phyloP scores from a whole-genome alignment of 495 filamentous ascomycete genomes.

The Penicillium waksmanii region DNA sequence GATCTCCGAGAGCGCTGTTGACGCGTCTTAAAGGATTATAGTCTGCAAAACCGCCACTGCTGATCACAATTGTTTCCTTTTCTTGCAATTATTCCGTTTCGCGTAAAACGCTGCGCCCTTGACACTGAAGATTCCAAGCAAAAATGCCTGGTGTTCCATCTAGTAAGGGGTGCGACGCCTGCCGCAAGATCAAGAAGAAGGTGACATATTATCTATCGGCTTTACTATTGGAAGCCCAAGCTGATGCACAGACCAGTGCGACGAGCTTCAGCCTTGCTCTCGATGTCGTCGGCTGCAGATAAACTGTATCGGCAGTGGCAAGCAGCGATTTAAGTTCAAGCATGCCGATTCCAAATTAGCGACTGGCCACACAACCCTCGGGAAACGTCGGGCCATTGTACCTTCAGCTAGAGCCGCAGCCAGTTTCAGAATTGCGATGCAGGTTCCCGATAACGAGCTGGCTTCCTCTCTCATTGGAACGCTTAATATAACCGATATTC shows the following conservation, averaged over 20 bases:
- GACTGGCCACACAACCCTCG: not conserved
- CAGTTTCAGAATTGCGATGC: constrained; percentile 3
- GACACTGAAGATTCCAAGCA: not conserved
- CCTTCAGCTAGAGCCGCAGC: not conserved
- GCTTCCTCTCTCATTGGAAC: constrained; percentile 29
- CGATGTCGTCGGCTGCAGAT: constrained; percentile 45
- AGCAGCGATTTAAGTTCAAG: constrained; percentile 49
- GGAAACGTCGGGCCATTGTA: not conserved
- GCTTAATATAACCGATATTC: constrained; percentile 36
- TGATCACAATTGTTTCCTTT: not conserved
- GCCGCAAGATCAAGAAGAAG: constrained; percentile 53
- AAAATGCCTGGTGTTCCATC: constrained; percentile 53
- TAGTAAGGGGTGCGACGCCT: constrained; percentile 50
- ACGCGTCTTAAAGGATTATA: not conserved
- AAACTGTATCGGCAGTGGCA: constrained; percentile 43
- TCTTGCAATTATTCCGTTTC: not conserved
- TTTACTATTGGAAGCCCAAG: not conserved
- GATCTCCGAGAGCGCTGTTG: not conserved
- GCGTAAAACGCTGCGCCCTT: constrained; percentile 12
- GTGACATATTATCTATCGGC: constrained; percentile 16
- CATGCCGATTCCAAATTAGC: constrained; percentile 4
- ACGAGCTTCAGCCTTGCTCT: constrained; percentile 41
- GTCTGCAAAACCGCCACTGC: not conserved
- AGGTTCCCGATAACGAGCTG: constrained; percentile 20
- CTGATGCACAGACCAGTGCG: constrained; percentile 34